Percentiles rank a stretch among this genome's conserved stretches.
Conservation (phyloP, 2,329 filamentous ascomycete genomes). For the Phyllosticta citribraziliensis region DNA sequence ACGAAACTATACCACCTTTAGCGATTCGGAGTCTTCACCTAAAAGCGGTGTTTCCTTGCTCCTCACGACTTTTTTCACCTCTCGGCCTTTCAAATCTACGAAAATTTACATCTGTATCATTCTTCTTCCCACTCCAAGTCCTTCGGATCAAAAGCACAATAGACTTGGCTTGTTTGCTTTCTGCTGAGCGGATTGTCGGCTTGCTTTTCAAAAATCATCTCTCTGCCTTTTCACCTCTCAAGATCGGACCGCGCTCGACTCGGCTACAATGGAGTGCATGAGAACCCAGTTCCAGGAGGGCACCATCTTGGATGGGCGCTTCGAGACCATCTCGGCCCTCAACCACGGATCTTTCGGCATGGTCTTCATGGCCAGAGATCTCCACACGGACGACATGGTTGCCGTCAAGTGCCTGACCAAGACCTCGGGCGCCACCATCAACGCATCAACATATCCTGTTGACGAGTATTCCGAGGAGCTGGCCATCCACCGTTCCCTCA, state of each 20-base stretch:
- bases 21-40: slow-evolving; percentile 26
- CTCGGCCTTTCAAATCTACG: slow-evolving; percentile 5
- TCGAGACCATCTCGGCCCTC: slow-evolving; percentile 82
- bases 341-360: slow-evolving; percentile 99
- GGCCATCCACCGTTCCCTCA: slow-evolving; percentile 69
- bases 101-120: slow-evolving; percentile 12
- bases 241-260: slow-evolving; percentile 15
- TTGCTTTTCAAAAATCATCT: slow-evolving; percentile 16
- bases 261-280: slow-evolving; percentile 68
- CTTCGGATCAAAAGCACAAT: slow-evolving; percentile 11
- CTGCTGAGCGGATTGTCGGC: slow-evolving; percentile 17
- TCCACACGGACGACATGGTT: slow-evolving; percentile 65
- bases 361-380: slow-evolving; percentile 88
- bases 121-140: slow-evolving; percentile 15
- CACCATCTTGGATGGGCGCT: slow-evolving; percentile 78
- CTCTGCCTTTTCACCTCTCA: slow-evolving; percentile 15
- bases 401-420: slow-evolving; percentile 97
- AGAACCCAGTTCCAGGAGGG: slow-evolving; percentile 70
- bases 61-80: slow-evolving; percentile 12
- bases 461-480: slow-evolving; percentile 79
- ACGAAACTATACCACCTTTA: slow-evolving; percentile 12
- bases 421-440: slow-evolving; percentile 50
- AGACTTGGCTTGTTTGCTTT: slow-evolving; percentile 17
- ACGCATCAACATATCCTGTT: slow-evolving; percentile 55
- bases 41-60: slow-evolving; percentile 16